Evolutionary conservation across 768 basidiomycete species (phyloP).

Genomic region (Boletus fagicola): DNA sequence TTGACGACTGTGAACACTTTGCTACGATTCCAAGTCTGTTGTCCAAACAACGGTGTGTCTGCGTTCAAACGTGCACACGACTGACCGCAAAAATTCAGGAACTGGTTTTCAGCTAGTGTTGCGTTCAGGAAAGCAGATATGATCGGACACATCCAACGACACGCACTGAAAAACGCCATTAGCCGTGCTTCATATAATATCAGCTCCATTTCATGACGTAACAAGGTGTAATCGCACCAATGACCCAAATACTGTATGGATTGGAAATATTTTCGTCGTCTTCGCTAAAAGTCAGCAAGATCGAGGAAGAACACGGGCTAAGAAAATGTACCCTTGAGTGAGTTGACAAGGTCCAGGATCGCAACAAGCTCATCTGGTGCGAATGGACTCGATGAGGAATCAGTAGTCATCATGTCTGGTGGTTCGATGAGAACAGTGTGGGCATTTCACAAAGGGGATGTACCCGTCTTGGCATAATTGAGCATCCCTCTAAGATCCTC

Average conservation of each 20-base stretch:
- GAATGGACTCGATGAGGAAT: constrained; percentile 19
- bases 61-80: constrained; percentile 10
- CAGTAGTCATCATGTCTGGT: constrained; percentile 16
- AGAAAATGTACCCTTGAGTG: constrained; percentile 7
- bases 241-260: constrained; percentile 10
- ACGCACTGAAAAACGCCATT: constrained; percentile 15
- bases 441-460: background rate
- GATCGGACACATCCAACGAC: background rate
- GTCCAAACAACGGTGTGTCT: constrained; percentile 4
- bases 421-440: background rate
- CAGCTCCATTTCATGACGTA: background rate
- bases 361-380: constrained; percentile 11
- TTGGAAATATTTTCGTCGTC: constrained; percentile 4
- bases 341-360: constrained; percentile 15
- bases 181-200: constrained; percentile 10
- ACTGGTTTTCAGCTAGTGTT: constrained; percentile 12
- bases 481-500: constrained; percentile 19
- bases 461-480: constrained; percentile 16
- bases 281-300: background rate
- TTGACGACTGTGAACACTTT: background rate
- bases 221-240: constrained; percentile 1
- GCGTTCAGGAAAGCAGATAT: background rate
- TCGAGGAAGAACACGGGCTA: background rate
- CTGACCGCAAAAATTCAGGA: constrained; percentile 16
- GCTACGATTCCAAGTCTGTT: constrained; percentile 9